Evolutionary conservation across 2,329 filamentous ascomycete species (phyloP), one percentile per base, ranked within the genome.

Genomic region (Dactylellina drechsleri): DNA sequence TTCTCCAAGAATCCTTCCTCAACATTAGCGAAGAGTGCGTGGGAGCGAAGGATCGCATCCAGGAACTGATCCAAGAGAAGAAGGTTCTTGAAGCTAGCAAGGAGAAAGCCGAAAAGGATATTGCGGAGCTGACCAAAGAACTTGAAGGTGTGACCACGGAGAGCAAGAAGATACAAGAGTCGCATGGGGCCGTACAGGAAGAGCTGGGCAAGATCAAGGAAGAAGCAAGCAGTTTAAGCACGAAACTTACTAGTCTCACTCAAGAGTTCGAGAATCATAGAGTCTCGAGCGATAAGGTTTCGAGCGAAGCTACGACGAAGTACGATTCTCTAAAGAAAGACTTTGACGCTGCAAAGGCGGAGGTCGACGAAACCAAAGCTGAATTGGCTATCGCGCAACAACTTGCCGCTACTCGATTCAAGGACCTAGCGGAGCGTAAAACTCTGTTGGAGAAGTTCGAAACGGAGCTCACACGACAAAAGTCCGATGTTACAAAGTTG

Each of bases 311-410:
- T 84, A 76, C 82, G 82, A 12, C 82, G 4, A 75, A 75, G 40
- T 75, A 75, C 54, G 74, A 80, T 28, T 76, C 66, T 15, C 80
- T 88, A 54, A 85, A 83, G 77, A 82, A 82, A 56, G 87, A 90
- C 71, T 87, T 87, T 62, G 85, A 93, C 49, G 88, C 89, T 49
- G 84, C 96, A 41, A 92, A 91, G 81, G 83, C 85, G 18, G 92
- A 90, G 81, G 87, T 89, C 0, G 84, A 87, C 1, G 86, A 87
- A 0, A 82, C 97, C 16, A 89, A 96, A 80, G 92, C 90, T 0
- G 94, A 99, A 80, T 86, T 98, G 2, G 90, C 89, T 1, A 93
- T 93, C 1, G 91, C 93, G 0, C 90, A 97, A 81, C 89, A 96
- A 82, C 86, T 98, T 12, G 92, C 95, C 0, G 90, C 96, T 75